These are phyloP conservation scores for Rutidosis leptorrhynchoides DNA, from an alignment of 129 eudicot genomes.

Conservation along the genomic window DNA sequence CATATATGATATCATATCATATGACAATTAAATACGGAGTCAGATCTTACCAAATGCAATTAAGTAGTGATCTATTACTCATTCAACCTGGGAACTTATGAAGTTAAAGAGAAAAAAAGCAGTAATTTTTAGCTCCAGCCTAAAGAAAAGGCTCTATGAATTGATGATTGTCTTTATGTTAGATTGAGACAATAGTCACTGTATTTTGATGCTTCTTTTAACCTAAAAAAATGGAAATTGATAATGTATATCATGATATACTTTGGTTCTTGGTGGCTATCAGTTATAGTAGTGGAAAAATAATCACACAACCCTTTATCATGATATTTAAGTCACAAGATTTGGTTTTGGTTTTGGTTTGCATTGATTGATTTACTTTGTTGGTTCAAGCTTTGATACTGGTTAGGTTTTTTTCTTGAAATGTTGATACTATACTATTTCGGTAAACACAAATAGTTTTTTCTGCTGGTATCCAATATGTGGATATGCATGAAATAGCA, in stretches of 20 bases:
- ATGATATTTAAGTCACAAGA: conserved; percentile 8
- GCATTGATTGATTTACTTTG: neutral
- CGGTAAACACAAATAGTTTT: neutral
- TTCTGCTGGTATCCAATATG: too few relatives aligned
- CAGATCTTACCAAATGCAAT: too few relatives aligned
- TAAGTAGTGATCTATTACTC: too few relatives aligned
- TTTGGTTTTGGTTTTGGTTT: conserved; percentile 17
- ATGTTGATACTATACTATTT: neutral
- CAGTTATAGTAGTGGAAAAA: neutral
- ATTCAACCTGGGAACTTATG: too few relatives aligned
- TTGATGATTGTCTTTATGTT: neutral
- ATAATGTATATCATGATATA: neutral
- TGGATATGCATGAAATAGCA: too few relatives aligned
- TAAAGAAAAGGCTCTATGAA: neutral
- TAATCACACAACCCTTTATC: neutral
- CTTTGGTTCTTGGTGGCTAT: neutral
- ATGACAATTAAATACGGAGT: too few relatives aligned
- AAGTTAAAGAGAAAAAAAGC: too few relatives aligned
- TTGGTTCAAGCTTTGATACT: neutral
- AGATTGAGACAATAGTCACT: neutral
- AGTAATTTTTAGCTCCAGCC: neutral
- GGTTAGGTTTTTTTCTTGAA: too few relatives aligned
- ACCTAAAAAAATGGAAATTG: neutral
- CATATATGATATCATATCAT: too few relatives aligned
- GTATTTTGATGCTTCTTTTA: neutral